These are phyloP conservation scores for Ophiobolus disseminans DNA, from an alignment of 2,329 filamentous ascomycete species.

Conservation along the genomic window DNA sequence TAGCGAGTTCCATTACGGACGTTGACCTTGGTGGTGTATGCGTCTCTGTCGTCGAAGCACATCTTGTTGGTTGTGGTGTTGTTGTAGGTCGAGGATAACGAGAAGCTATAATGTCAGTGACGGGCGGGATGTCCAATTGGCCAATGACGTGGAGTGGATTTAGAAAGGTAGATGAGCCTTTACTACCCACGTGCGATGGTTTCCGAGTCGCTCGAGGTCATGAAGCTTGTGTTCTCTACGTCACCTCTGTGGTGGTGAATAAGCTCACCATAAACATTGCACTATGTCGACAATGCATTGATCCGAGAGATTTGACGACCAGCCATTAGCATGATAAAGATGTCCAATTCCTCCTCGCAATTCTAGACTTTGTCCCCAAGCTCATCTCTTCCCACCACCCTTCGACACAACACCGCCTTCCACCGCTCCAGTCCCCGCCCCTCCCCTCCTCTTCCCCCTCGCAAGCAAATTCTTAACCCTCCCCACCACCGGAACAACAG, in stretches of 20 bases:
- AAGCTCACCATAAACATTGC: too few relatives aligned
- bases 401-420: constrained; percentile 41
- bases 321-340: too few relatives aligned
- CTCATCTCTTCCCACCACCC: constrained; percentile 14
- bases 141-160: background rate
- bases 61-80: constrained; percentile 17
- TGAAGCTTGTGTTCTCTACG: too few relatives aligned
- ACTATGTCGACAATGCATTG: too few relatives aligned
- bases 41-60: constrained; percentile 33
- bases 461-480: constrained; percentile 50
- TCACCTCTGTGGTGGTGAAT: too few relatives aligned
- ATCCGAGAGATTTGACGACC: too few relatives aligned
- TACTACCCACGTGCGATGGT: too few relatives aligned
- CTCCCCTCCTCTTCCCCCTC: constrained; percentile 32
- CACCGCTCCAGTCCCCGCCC: constrained; percentile 44
- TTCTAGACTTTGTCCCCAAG: background rate
- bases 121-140: background rate
- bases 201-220: too few relatives aligned
- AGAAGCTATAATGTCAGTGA: background rate
- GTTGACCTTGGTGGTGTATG: constrained; percentile 23
- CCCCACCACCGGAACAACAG: constrained; percentile 36
- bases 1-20: constrained; percentile 19
- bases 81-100: background rate
- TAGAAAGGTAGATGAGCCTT: background rate
- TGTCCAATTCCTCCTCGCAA: too few relatives aligned